Percentiles rank a stretch among this genome's conserved stretches.
Evolutionary conservation across 345 rosid species (phyloP).

Genomic region (Camelina sativa): DNA sequence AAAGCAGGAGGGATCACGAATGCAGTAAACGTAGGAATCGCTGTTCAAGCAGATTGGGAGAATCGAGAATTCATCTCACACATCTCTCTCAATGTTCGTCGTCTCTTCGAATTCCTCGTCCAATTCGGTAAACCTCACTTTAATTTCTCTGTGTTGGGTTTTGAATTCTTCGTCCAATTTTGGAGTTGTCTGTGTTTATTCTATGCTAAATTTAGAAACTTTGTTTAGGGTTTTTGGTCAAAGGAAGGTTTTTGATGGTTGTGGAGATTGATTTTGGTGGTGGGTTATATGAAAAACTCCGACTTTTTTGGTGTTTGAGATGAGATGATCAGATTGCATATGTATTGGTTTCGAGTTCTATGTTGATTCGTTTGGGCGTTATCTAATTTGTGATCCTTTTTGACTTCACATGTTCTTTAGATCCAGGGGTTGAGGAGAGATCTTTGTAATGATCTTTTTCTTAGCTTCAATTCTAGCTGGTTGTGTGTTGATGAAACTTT

Average conservation of each 20-base stretch:
- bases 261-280: conserved; percentile 18
- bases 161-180: neutral
- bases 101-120: conserved; percentile 95
- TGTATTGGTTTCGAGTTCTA: conserved; percentile 3
- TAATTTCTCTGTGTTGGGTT: conserved; percentile 26
- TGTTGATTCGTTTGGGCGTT: conserved; percentile 1
- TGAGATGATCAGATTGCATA: neutral
- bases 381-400: conserved; percentile 21
- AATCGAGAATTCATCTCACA: conserved; percentile 97
- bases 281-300: conserved; percentile 12
- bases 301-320: neutral
- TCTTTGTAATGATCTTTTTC: neutral
- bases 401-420: conserved; percentile 14
- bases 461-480: neutral
- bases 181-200: neutral
- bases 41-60: conserved; percentile 99
- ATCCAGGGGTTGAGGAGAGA: too few species aligned
- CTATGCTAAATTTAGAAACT: conserved; percentile 36
- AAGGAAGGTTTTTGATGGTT: conserved; percentile 3
- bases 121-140: conserved; percentile 69
- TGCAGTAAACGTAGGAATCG: conserved; percentile 99
- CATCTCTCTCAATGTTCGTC: conserved; percentile 96
- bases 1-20: conserved; percentile 97
- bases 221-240: conserved; percentile 7
- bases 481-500: conserved; percentile 19